These are phyloP conservation scores for Fusarium clavum DNA, from an alignment of 2,329 filamentous ascomycete genomes.

Conservation along the genomic window DNA sequence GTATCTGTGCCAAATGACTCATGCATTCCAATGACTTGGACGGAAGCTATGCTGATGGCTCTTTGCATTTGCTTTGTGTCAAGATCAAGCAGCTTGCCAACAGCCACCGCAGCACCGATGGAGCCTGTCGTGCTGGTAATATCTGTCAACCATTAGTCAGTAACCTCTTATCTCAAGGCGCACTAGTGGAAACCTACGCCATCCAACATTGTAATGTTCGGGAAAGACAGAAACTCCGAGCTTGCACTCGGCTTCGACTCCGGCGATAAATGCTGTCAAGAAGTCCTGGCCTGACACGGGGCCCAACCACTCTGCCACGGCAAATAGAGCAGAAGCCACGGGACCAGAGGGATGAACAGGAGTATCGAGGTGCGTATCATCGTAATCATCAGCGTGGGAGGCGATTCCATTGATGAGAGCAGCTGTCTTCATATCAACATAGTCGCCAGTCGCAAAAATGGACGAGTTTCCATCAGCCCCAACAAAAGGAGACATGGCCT, in stretches of 20 bases:
- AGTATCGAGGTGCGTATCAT: conserved; percentile 2
- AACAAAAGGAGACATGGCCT: conserved; percentile 1
- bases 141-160: neutral
- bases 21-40: conserved; percentile 11
- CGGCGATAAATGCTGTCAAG: conserved; percentile 1
- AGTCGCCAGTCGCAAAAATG: neutral
- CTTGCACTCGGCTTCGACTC: conserved; percentile 4
- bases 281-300: neutral
- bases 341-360: conserved; percentile 8
- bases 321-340: conserved; percentile 6
- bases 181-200: neutral
- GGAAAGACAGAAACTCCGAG: conserved; percentile 3
- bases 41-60: conserved; percentile 2
- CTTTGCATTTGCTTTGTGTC: conserved; percentile 3
- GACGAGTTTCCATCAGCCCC: neutral
- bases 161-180: too few species aligned
- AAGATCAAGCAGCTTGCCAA: neutral
- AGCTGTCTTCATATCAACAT: conserved; percentile 2
- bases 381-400: conserved; percentile 3
- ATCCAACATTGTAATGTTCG: conserved; percentile 4
- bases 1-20: conserved; percentile 4
- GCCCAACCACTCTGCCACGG: neutral
- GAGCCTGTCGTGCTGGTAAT: conserved; percentile 4
- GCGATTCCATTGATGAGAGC: conserved; percentile 6
- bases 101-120: conserved; percentile 1